phyloP scores from a whole-genome alignment of 495 filamentous ascomycete species.

The Aspergillus funiculosus region DNA sequence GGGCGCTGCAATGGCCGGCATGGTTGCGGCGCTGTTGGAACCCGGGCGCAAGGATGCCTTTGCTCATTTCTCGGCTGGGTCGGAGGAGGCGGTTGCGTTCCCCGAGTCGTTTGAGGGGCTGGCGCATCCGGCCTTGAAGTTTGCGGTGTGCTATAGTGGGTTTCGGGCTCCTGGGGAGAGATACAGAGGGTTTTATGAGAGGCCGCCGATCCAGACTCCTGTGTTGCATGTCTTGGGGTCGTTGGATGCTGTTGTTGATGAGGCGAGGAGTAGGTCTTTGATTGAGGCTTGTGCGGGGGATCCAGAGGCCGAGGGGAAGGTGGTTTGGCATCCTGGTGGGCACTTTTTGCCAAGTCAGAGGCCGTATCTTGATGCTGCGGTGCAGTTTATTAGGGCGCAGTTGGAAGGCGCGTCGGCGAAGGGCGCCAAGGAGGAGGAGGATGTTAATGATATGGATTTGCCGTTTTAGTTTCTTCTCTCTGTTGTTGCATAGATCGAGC shows the following conservation, averaged over 20 bases:
- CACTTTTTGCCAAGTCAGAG: slow-evolving; percentile 83
- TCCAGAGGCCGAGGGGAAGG: slow-evolving; percentile 47
- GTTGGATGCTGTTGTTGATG: slow-evolving; percentile 85
- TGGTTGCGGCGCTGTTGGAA: slow-evolving; percentile 68
- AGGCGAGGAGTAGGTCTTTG: slow-evolving; percentile 58
- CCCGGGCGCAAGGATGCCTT: slow-evolving; percentile 42
- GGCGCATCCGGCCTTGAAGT: slow-evolving; percentile 59
- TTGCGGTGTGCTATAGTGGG: slow-evolving; percentile 73
- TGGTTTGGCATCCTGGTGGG: slow-evolving; percentile 84
- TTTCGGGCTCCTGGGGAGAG: slow-evolving; percentile 60
- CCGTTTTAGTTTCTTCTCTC: slow-evolving; percentile 46
- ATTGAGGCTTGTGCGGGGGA: slow-evolving; percentile 59
- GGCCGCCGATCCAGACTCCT: slow-evolving; percentile 66
- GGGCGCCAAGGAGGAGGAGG: slow-evolving; percentile 44
- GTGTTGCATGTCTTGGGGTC: slow-evolving; percentile 77
- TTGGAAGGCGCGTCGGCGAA: slow-evolving; percentile 34
- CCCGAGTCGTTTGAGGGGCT: slow-evolving; percentile 46
- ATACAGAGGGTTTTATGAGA: slow-evolving; percentile 66
- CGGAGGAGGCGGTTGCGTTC: slow-evolving; percentile 34
- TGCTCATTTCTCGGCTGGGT: slow-evolving; percentile 20
- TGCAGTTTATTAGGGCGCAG: slow-evolving; percentile 65
- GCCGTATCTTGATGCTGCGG: slow-evolving; percentile 69
- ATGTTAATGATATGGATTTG: slow-evolving; percentile 61
- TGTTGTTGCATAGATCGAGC: background rate
- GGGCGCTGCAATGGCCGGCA: slow-evolving; percentile 57